A percentile compares a stretch with the other conserved stretches of the same genome.
Evolutionary conservation across 139 green algal genomes (phyloP).

Genomic region (Tetraselmis chui): DNA sequence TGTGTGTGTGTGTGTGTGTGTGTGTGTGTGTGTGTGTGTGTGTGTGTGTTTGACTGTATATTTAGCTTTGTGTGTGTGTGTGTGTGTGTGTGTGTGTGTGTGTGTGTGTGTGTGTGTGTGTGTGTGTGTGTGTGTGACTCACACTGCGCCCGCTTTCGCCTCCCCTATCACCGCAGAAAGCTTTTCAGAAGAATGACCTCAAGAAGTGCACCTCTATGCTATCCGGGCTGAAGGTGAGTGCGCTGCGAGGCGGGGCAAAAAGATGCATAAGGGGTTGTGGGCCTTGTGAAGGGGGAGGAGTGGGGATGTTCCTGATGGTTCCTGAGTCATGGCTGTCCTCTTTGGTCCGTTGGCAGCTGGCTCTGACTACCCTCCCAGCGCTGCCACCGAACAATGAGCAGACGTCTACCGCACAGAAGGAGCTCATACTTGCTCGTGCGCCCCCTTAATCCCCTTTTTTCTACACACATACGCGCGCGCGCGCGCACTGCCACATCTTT

Average conservation of each 20-base stretch:
- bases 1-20: too few relatives aligned
- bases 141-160: too few relatives aligned
- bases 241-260: not conserved
- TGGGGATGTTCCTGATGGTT: not conserved
- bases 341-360: constrained; percentile 42
- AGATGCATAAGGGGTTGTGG: not conserved
- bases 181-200: constrained; percentile 41
- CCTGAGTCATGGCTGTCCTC: not conserved
- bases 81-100: too few relatives aligned
- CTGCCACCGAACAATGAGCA: constrained; percentile 59
- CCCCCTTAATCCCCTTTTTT: not conserved
- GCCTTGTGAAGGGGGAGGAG: not conserved
- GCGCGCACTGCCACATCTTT: not conserved
- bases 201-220: constrained; percentile 29
- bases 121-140: too few relatives aligned
- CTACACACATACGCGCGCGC: not conserved
- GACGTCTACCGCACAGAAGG: constrained; percentile 53
- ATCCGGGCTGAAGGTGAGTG: constrained; percentile 44
- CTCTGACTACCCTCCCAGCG: constrained; percentile 65
- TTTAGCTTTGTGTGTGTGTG: too few relatives aligned
- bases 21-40: too few relatives aligned
- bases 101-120: too few relatives aligned
- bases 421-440: constrained; percentile 70
- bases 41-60: too few relatives aligned
- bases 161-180: constrained; percentile 39